phyloP scores from a whole-genome alignment of 83 land plant genomes.

The Larix sibirica region DNA sequence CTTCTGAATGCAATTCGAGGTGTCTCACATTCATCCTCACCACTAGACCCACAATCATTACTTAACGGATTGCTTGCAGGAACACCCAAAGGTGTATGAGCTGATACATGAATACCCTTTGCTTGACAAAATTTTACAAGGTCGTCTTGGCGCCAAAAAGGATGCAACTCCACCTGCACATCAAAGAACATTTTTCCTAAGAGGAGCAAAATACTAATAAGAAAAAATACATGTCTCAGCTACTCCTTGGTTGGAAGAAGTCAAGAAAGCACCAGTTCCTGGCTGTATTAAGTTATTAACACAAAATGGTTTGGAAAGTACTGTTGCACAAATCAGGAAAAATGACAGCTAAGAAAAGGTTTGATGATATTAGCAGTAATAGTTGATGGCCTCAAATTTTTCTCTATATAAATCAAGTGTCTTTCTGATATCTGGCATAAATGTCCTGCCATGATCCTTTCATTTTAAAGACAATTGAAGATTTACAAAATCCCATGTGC shows the following conservation, averaged over 20 bases:
- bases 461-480: background rate
- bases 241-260: too few relatives aligned
- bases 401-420: too few relatives aligned
- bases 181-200: background rate
- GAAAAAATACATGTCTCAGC: too few relatives aligned
- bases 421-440: too few relatives aligned
- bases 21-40: slow-evolving; percentile 63
- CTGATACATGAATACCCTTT: slow-evolving; percentile 82
- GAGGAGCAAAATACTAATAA: too few relatives aligned
- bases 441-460: too few relatives aligned
- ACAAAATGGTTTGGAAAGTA: background rate
- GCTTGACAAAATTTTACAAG: slow-evolving; percentile 77
- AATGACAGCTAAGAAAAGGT: background rate
- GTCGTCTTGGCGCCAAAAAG: slow-evolving; percentile 88
- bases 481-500: background rate
- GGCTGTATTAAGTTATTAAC: too few relatives aligned
- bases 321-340: background rate
- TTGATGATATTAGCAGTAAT: too few relatives aligned
- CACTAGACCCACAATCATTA: slow-evolving; percentile 42
- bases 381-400: too few relatives aligned
- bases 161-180: slow-evolving; percentile 74
- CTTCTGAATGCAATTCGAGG: slow-evolving; percentile 64
- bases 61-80: slow-evolving; percentile 38
- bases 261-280: too few relatives aligned
- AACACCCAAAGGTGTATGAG: slow-evolving; percentile 80